Evolutionary conservation across 352 stramenopile genomes (phyloP).

Genomic region (Globisporangium yorkense): DNA sequence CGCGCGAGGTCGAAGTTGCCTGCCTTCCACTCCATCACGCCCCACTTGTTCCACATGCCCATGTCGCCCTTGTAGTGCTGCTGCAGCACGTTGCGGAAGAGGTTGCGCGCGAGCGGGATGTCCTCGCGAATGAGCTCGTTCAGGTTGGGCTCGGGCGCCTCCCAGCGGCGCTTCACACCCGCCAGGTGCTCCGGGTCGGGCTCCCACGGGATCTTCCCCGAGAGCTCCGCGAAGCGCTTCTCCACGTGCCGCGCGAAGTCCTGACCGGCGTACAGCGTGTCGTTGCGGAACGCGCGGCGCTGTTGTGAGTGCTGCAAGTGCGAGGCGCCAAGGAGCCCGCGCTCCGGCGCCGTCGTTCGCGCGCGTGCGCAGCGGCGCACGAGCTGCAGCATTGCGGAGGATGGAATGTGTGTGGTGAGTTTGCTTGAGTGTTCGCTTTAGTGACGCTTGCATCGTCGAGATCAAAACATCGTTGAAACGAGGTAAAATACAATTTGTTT

Average conservation of each 20-base stretch:
- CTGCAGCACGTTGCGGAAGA: slow-evolving; percentile 82
- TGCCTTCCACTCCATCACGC: slow-evolving; percentile 85
- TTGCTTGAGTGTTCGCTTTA: neutral
- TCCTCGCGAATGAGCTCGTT: slow-evolving; percentile 82
- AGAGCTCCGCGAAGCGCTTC: slow-evolving; percentile 74
- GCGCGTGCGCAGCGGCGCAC: neutral
- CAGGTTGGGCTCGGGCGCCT: slow-evolving; percentile 52
- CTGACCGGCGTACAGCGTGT: slow-evolving; percentile 66
- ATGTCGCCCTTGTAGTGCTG: slow-evolving; percentile 77
- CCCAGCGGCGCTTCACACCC: slow-evolving; percentile 50
- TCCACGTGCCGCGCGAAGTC: slow-evolving; percentile 60
- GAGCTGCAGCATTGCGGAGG: neutral
- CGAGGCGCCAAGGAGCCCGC: neutral
- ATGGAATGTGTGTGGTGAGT: no score
- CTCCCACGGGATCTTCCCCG: slow-evolving; percentile 75
- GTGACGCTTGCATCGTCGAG: neutral
- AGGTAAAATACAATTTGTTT: slow-evolving; percentile 1
- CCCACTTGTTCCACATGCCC: slow-evolving; percentile 91
- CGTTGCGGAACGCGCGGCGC: slow-evolving; percentile 22
- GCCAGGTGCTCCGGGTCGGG: slow-evolving; percentile 52
- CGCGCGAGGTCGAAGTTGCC: slow-evolving; percentile 75
- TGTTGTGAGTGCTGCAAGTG: neutral
- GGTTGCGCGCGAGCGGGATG: slow-evolving; percentile 51
- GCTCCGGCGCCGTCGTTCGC: neutral
- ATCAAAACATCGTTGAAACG: neutral